Evolutionary conservation across 2,329 filamentous ascomycete species (phyloP), one percentile per base, ranked within the genome.

Genomic region (Colletotrichum ledebouriae): DNA sequence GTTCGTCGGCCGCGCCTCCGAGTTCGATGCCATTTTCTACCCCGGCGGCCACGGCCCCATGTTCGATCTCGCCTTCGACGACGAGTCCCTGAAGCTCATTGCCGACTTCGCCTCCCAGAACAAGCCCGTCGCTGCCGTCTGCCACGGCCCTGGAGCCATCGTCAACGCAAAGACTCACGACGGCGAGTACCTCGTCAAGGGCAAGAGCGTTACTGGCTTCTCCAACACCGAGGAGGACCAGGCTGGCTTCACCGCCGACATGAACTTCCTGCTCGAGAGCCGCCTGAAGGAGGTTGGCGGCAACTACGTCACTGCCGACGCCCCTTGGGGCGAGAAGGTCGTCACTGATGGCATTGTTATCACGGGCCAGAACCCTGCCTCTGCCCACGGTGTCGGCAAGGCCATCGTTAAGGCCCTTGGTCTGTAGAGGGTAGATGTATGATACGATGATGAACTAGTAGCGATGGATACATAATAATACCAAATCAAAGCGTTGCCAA

Each of bases 101-200:
- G 79, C 82, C 69, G 88, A 91, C 76, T 92, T 93, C 76, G 86
- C 84, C 73, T 79, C 81, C 44, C 82, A 84, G 3, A 86, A 84
- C 70, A 92, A 92, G 82, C 82, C 88, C 62, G 85, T 92, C 13
- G 81, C 87, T 0, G 88, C 90, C 3, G 89, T 93, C 52, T 92
- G 90, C 81, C 90, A 93, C 78, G 90, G 89, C 6, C 88, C 90
- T 2, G 86, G 86, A 3, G 90, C 85, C 12, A 81, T 93, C 15
- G 82, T 85, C 56, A 84, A 89, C 72, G 89, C 87, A 41, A 86
- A 84, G 73, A 74, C 83, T 20, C 71, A 78, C 5, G 80, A 84
- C 69, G 88, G 87, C 39, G 79, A 82, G 70, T 81, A 82, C 58
- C 78, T 92, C 10, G 77, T 92, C 44, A 78, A 83, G 57, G 88